These are phyloP conservation scores for Cucurbita ficifolia DNA, from an alignment of 306 rosid species.

Conservation along the genomic window DNA sequence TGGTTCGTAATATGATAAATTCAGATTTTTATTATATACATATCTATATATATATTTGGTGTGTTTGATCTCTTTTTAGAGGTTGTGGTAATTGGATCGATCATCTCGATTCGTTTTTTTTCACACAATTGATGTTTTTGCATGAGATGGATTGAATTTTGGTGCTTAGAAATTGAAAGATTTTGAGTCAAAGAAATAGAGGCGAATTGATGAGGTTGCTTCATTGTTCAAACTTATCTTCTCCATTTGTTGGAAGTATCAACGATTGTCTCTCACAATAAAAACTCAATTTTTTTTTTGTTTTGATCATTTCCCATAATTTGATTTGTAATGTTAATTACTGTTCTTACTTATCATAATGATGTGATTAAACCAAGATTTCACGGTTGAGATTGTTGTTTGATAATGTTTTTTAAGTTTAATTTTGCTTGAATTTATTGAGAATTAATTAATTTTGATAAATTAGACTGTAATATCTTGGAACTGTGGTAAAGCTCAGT, in stretches of 20 bases:
- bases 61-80: neutral
- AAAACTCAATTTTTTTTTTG: neutral
- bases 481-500: neutral
- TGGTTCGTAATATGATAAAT: neutral
- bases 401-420: neutral
- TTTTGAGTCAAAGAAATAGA: neutral
- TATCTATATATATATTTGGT: neutral
- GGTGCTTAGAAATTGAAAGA: neutral
- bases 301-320: neutral
- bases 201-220: neutral
- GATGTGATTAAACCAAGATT: neutral
- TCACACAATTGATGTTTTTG: neutral
- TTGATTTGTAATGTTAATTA: neutral
- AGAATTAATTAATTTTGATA: neutral
- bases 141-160: neutral
- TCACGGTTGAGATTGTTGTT: neutral
- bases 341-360: neutral
- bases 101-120: neutral
- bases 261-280: neutral
- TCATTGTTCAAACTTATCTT: neutral
- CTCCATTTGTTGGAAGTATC: neutral
- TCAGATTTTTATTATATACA: neutral
- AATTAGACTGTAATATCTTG: neutral
- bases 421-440: neutral
- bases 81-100: neutral